phyloP scores from a whole-genome alignment of 2,329 filamentous ascomycete species.

The Penicillium freii region DNA sequence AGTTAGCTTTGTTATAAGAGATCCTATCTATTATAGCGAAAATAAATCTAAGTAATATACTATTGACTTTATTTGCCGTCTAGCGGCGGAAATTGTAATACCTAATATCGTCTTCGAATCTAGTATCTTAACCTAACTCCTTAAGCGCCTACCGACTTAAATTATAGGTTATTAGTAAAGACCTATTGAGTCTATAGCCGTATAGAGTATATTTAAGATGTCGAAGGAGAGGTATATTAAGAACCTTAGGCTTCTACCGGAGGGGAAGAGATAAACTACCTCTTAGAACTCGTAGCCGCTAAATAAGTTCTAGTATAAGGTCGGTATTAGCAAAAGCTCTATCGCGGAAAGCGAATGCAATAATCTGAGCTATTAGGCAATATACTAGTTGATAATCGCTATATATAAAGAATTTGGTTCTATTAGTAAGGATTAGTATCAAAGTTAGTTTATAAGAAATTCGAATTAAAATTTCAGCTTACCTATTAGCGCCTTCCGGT shows the following conservation, averaged over 20 bases:
- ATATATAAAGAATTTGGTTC: slow-evolving; percentile 32
- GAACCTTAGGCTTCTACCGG: slow-evolving; percentile 22
- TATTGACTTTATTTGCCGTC: slow-evolving; percentile 31
- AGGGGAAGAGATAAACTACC: slow-evolving; percentile 19
- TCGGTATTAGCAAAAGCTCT: slow-evolving; percentile 24
- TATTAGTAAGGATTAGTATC: slow-evolving; percentile 12
- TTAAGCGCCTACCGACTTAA: slow-evolving; percentile 25
- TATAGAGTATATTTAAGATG: slow-evolving; percentile 22
- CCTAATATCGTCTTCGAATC: slow-evolving; percentile 28
- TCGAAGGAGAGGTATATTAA: slow-evolving; percentile 27
- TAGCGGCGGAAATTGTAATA: slow-evolving; percentile 31
- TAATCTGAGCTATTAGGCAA: slow-evolving; percentile 27
- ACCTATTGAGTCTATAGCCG: slow-evolving; percentile 24
- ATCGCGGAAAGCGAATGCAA: slow-evolving; percentile 26
- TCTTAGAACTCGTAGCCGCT: slow-evolving; percentile 24
- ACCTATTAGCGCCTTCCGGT: slow-evolving; percentile 27
- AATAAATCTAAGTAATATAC: slow-evolving; percentile 15
- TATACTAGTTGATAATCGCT: slow-evolving; percentile 31
- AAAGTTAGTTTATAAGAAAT: slow-evolving; percentile 3
- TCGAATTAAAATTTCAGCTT: slow-evolving; percentile 11
- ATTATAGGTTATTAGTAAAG: slow-evolving; percentile 29
- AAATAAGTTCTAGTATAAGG: slow-evolving; percentile 28
- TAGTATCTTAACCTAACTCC: slow-evolving; percentile 25
- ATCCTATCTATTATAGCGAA: slow-evolving; percentile 10
- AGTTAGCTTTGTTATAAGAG: slow-evolving; percentile 14